Percentiles rank a stretch among this genome's conserved stretches.
These are phyloP conservation scores for Fraxinus floribunda DNA, from an alignment of 305 asterid genomes.

Conservation along the genomic window DNA sequence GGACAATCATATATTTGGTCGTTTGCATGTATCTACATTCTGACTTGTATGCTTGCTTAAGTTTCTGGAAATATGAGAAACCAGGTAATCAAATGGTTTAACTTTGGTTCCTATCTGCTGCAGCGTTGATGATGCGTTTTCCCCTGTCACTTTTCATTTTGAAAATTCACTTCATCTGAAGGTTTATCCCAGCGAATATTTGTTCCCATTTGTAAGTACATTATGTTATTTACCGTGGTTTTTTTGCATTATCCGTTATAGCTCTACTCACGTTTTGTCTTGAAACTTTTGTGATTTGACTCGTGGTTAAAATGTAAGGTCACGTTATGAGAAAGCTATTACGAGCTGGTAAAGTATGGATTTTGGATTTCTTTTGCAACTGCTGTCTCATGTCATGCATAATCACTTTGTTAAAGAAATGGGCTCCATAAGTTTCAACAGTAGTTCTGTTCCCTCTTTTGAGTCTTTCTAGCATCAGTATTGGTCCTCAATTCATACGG, in stretches of 20 bases:
- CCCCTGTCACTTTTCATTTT: constrained; percentile 80
- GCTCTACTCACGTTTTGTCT: constrained; percentile 11
- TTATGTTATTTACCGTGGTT: constrained; percentile 14
- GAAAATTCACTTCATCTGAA: constrained; percentile 76
- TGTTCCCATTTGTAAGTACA: constrained; percentile 88
- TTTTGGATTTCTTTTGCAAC: background rate
- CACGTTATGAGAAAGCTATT: constrained; percentile 6
- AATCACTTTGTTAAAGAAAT: background rate
- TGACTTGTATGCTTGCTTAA: constrained; percentile 12
- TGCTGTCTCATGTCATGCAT: background rate
- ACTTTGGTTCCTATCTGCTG: constrained; percentile 36
- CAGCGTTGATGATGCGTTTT: constrained; percentile 96
- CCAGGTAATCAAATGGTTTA: background rate
- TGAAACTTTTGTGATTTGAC: constrained; percentile 11
- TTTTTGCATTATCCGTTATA: constrained; percentile 2
- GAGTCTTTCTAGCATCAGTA: background rate
- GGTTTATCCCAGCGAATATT: constrained; percentile 91
- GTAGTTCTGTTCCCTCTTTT: background rate
- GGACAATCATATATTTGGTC: background rate
- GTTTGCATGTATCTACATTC: constrained; percentile 10
- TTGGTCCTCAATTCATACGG: background rate
- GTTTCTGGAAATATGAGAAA: background rate
- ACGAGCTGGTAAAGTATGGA: constrained; percentile 11
- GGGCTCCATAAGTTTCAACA: background rate
- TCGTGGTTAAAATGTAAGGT: constrained; percentile 13